Base-by-base conservation (phyloP, 192 early-diverging fungal genomes). In the Backusella parvicylindrica region DNA sequence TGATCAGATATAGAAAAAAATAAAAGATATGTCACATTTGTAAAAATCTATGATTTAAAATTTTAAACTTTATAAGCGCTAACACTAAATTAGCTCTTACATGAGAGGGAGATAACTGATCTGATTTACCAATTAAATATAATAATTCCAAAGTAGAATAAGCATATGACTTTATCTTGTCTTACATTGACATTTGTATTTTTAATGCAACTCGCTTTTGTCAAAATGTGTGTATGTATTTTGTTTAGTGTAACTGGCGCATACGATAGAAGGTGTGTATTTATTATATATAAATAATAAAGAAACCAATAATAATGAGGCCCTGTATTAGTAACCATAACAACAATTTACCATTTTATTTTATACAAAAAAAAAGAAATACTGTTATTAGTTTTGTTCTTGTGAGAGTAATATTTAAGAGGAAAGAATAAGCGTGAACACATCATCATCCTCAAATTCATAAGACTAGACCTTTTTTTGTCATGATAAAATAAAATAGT, bases 331-430 rank as follows among this genome's bases (percentile, higher is more conserved):
- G 40, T n/a, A n/a, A n/a, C n/a, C n/a, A n/a, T n/a, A n/a, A n/a
- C 40, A 35, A 35, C 6, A 12, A 41, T 3, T 41, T 13, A 41
- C 18, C 18, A 47, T 47, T 6, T 47, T 47, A n/a, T 47, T 47
- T n/a, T 56, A 11, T 18, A 21, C 7, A 56, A 56, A 26, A 18
- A 21, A n/a, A 50, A 21, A 7, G 16, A 6, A 50, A 23, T 6
- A 50, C 1, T 23, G n/a, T 21, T 7, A n/a, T n/a, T n/a, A n/a
- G 18, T 7, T 7, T 3, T 56, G 9, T 8, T 7, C 11, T 23
- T 60, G 53, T 60, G 23, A 60, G 53, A 60, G 23, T 60, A 60
- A 60, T 3, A 60, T 60, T 60, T 60, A 60, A 60, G 53, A 60
- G 23, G 11, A 68, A 68, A 21, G 9, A 4, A 36, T 26, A 37